These are phyloP conservation scores for Nothophoma quercina DNA, from an alignment of 2,329 filamentous ascomycete species.

Conservation along the genomic window DNA sequence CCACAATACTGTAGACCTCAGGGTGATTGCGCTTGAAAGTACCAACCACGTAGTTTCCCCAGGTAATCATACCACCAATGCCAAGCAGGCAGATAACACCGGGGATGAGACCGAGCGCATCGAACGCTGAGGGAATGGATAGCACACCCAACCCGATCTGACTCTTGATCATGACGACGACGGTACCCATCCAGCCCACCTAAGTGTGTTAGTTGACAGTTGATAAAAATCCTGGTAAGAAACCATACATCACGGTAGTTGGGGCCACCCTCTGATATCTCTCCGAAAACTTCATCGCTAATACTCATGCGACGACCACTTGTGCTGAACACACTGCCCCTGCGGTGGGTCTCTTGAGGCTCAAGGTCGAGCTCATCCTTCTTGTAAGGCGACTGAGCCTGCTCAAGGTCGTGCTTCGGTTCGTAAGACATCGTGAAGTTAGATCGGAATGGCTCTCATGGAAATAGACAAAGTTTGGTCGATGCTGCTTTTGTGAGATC, in stretches of 20 bases:
- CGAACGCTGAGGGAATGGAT: conserved; percentile 55
- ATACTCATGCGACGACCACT: conserved; percentile 4
- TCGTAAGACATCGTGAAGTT: conserved; percentile 15
- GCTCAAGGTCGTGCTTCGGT: conserved; percentile 12
- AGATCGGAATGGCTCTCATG: background rate
- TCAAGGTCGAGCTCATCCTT: conserved; percentile 9
- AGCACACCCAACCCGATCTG: conserved; percentile 49
- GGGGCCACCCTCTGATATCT: conserved; percentile 9
- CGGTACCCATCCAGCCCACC: conserved; percentile 27
- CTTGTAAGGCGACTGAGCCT: conserved; percentile 1
- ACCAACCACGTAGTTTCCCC: conserved; percentile 58
- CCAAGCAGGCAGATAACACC: conserved; percentile 53
- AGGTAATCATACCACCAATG: conserved; percentile 55
- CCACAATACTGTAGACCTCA: conserved; percentile 64
- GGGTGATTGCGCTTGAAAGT: conserved; percentile 61
- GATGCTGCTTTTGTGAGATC: background rate
- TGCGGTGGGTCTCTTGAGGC: conserved; percentile 5
- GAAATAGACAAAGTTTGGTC: background rate
- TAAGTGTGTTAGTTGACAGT: background rate
- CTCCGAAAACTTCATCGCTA: conserved; percentile 13
- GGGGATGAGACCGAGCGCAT: conserved; percentile 56
- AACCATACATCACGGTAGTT: conserved; percentile 10
- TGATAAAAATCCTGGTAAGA: background rate
- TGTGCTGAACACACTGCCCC: conserved; percentile 13
- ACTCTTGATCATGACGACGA: conserved; percentile 31